Base-by-base conservation (phyloP, 2,329 filamentous ascomycete genomes). In the Xylaria sp. region DNA sequence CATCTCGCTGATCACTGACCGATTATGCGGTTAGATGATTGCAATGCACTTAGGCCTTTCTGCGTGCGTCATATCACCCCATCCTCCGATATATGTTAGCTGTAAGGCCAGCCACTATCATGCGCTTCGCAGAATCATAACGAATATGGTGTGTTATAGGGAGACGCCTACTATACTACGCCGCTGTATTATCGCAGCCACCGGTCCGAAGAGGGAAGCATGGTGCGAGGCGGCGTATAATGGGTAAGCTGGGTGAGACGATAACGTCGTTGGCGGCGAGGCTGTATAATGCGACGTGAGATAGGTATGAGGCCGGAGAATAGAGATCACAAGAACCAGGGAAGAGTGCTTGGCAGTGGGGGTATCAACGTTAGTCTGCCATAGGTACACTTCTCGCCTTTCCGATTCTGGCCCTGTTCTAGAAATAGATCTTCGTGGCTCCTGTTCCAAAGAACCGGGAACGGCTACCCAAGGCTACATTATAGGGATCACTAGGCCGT, bases 71-170 rank as follows among this genome's bases (percentile, higher is more conserved):
- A 25, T 21, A 15, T 15, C 2, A n/a, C 28, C 21, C 43, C 14
- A 23, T 38, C 43, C 28, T 37, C 17, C 21, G 45, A 56, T 60
- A 14, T n/a, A 19, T 19, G 5, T 31, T 31, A 9, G 28, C 28
- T 31, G n/a, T 53, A n/a, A n/a, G n/a, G n/a, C 40, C 51, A 52
- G 57, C 51, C 57, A 60, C 33, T 31, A 28, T 51, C 46, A 52
- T 60, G 57, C 57, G 54, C 25, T 42, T 61, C 51, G 56, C 56
- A 64, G 52, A 51, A 46, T 59, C 46, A 9, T 49, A 52, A 59
- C 55, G 33, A 31, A 40, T 35, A 47, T 49, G 23, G 28, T 31
- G 28, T 31, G 28, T 31, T 31, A 9, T 31, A 31, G 28, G 28
- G 9, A 31, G 45, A 47, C 25, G 15, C 23, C 4, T n/a, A n/a